Evolutionary conservation across 352 stramenopile species (phyloP).

Genomic region (Lagenidium sp.): DNA sequence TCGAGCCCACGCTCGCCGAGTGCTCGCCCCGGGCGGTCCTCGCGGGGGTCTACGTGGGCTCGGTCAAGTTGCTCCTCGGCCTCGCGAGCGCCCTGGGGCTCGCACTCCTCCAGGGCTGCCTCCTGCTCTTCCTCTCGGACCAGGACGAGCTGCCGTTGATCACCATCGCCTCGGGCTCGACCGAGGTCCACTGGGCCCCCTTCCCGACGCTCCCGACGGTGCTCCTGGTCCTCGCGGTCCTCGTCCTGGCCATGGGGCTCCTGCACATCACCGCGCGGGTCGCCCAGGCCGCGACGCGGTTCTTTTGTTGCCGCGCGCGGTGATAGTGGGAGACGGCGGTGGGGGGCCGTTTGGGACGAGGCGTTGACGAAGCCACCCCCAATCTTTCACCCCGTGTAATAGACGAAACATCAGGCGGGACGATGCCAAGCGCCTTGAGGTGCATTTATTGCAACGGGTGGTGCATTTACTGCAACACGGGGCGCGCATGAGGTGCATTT

Average conservation of each 20-base stretch:
- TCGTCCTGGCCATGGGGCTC: not conserved
- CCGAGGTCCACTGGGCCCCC: too few relatives aligned
- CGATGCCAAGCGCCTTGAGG: too few relatives aligned
- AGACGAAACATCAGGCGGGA: too few relatives aligned
- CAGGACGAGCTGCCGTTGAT: conserved; percentile 9
- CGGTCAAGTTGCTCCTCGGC: conserved; percentile 28
- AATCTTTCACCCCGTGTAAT: too few relatives aligned
- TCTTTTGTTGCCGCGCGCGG: conserved; percentile 36
- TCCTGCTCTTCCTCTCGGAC: conserved; percentile 24
- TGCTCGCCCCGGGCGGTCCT: conserved; percentile 29
- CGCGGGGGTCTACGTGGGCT: conserved; percentile 36
- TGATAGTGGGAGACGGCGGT: too few relatives aligned
- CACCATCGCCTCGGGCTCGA: not conserved
- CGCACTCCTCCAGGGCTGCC: conserved; percentile 15
- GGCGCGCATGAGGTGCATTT: too few relatives aligned
- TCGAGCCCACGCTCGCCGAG: conserved; percentile 21
- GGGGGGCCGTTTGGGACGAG: too few relatives aligned
- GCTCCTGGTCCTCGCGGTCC: not conserved
- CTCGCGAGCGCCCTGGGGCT: conserved; percentile 23
- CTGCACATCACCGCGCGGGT: conserved; percentile 26
- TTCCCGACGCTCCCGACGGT: too few relatives aligned
- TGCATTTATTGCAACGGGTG: too few relatives aligned
- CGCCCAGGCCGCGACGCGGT: conserved; percentile 37
- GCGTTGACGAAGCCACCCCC: too few relatives aligned
- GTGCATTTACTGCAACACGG: too few relatives aligned